phyloP scores from a whole-genome alignment of 1,139 yeast genomes.

The Pichia sp. region DNA sequence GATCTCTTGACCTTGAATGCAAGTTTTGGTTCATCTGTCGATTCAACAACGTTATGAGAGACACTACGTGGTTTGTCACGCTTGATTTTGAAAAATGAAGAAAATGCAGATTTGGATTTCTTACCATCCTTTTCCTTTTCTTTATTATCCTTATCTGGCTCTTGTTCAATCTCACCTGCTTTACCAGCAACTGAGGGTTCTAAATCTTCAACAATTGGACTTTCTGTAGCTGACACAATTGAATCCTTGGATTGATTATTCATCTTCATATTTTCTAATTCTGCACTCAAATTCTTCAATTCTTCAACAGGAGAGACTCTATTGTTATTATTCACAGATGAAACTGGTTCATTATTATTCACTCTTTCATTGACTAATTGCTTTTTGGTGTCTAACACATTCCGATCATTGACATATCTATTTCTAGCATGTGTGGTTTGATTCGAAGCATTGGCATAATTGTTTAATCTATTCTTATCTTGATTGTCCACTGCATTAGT shows the following conservation, averaged over 20 bases:
- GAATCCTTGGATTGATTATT: conserved; percentile 1
- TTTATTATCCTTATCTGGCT: too few species aligned
- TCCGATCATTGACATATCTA: conserved; percentile 9
- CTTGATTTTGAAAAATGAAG: conserved; percentile 21
- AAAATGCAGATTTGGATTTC: conserved; percentile 18
- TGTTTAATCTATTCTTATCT: neutral
- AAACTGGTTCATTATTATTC: neutral
- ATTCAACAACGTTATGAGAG: conserved; percentile 1
- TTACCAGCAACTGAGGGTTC: neutral
- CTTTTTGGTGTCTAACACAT: neutral
- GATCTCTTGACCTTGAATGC: conserved; percentile 13
- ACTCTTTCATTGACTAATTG: neutral
- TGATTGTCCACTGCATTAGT: conserved; percentile 2
- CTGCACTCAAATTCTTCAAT: neutral
- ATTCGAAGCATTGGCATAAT: neutral
- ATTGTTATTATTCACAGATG: neutral
- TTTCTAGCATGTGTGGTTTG: conserved; percentile 6
- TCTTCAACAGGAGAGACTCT: conserved; percentile 1
- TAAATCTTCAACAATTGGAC: neutral
- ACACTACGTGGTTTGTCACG: conserved; percentile 17
- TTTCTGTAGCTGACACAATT: neutral
- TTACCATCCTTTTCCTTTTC: conserved; percentile 8
- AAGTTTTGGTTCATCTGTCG: conserved; percentile 13
- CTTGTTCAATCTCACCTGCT: too few species aligned
- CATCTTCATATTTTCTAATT: neutral